Evolutionary conservation across 2,329 filamentous ascomycete genomes (phyloP).

Genomic region (Fusarium falciforme): DNA sequence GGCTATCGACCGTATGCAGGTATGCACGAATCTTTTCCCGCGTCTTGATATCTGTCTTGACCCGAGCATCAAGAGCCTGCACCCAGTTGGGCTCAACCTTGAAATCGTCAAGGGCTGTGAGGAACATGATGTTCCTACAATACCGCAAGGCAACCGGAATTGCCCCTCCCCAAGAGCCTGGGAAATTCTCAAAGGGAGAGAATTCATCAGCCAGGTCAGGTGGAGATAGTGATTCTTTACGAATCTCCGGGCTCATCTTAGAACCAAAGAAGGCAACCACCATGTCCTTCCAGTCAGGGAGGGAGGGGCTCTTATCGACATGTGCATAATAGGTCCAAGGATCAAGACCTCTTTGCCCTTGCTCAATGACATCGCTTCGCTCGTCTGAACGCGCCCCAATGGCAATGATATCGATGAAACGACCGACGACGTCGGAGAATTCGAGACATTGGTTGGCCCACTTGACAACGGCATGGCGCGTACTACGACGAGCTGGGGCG

Average conservation of each 20-base stretch:
- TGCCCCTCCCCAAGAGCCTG: constrained; percentile 61
- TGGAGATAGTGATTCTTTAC: constrained; percentile 51
- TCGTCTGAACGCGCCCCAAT: constrained; percentile 74
- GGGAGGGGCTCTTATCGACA: constrained; percentile 51
- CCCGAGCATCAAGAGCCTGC: constrained; percentile 77
- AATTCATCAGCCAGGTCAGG: constrained; percentile 17
- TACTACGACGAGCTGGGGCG: constrained; percentile 72
- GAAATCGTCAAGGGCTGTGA: constrained; percentile 61
- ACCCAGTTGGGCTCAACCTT: constrained; percentile 86
- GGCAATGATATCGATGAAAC: constrained; percentile 91
- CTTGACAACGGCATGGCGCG: constrained; percentile 84
- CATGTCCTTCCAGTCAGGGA: constrained; percentile 66
- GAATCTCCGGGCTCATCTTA: constrained; percentile 46
- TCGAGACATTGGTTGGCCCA: constrained; percentile 91
- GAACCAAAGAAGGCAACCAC: constrained; percentile 61
- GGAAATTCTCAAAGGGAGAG: constrained; percentile 59
- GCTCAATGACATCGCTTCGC: constrained; percentile 86
- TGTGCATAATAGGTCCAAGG: constrained; percentile 65
- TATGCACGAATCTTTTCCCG: constrained; percentile 69
- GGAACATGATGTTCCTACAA: constrained; percentile 65
- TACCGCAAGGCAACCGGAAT: constrained; percentile 79
- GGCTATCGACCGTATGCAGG: constrained; percentile 55
- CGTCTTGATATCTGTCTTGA: constrained; percentile 76
- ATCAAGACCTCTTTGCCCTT: constrained; percentile 89
- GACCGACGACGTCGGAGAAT: constrained; percentile 80